These are phyloP conservation scores for Dissophora globulifera DNA, from an alignment of 192 early-diverging fungal genomes.

Conservation along the genomic window DNA sequence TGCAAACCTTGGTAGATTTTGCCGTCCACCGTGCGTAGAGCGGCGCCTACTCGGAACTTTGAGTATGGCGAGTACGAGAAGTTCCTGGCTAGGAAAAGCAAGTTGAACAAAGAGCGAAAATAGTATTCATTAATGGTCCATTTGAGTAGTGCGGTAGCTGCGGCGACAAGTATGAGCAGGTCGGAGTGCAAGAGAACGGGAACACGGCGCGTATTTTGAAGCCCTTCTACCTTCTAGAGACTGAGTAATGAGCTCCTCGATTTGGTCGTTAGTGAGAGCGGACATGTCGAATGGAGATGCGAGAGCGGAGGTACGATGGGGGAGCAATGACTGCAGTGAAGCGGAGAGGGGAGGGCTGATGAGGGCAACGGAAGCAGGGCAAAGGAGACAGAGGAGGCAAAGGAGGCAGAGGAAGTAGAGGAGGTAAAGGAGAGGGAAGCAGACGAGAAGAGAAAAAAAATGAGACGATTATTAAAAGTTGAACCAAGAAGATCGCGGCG, in stretches of 20 bases:
- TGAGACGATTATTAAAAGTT: not conserved
- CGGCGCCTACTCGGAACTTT: slow-evolving; percentile 91
- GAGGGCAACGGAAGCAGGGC: not conserved
- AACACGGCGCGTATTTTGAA: no score
- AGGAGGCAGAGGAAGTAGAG: not conserved
- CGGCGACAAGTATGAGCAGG: no score
- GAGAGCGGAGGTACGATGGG: not conserved
- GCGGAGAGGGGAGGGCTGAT: not conserved
- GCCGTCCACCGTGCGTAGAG: slow-evolving; percentile 76
- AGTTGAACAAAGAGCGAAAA: no score
- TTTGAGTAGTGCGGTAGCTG: no score
- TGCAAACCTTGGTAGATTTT: slow-evolving; percentile 66
- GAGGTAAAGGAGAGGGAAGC: not conserved
- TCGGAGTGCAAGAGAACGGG: no score
- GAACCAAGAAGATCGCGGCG: no score
- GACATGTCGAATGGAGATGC: slow-evolving; percentile 24
- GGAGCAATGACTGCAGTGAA: not conserved
- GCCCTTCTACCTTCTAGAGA: slow-evolving; percentile 37
- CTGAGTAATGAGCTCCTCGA: slow-evolving; percentile 50
- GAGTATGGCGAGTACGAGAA: slow-evolving; percentile 90
- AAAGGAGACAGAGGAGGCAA: not conserved
- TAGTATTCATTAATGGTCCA: no score
- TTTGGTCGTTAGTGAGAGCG: slow-evolving; percentile 49
- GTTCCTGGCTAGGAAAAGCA: slow-evolving; percentile 69
- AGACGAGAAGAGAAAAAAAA: not conserved